Evolutionary conservation across 2,329 filamentous ascomycete genomes (phyloP).

Genomic region (Verticillium longisporum): DNA sequence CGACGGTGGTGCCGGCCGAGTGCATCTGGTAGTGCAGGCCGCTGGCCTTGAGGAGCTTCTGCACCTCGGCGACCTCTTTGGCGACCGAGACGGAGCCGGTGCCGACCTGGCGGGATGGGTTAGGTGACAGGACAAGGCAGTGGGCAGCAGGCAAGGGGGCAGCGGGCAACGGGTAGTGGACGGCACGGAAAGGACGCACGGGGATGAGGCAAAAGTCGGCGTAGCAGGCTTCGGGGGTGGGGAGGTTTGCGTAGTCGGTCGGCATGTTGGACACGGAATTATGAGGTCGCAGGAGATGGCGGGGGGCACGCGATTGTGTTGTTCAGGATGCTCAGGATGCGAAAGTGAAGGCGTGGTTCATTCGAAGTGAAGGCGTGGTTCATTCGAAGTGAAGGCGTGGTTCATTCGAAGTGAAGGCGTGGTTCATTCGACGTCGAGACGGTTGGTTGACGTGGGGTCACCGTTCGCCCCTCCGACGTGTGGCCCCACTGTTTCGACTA

Average conservation of each 20-base stretch:
- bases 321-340: too few species aligned
- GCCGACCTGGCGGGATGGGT: constrained; percentile 53
- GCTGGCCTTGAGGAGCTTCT: constrained; percentile 73
- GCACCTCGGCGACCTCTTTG: constrained; percentile 80
- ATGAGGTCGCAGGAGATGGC: too few species aligned
- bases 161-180: not conserved
- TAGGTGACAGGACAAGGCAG: not conserved
- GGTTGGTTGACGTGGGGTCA: too few species aligned
- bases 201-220: constrained; percentile 92
- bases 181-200: constrained; percentile 31
- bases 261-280: not conserved
- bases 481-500: too few species aligned
- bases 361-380: too few species aligned
- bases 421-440: too few species aligned
- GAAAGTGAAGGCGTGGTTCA: too few species aligned
- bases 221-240: constrained; percentile 69
- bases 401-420: too few species aligned
- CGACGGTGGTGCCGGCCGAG: constrained; percentile 86
- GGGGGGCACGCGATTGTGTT: too few species aligned
- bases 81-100: constrained; percentile 71
- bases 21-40: constrained; percentile 85
- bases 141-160: not conserved
- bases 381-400: too few species aligned
- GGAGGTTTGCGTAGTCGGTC: constrained; percentile 41
- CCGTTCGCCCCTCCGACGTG: too few species aligned